Evolutionary conservation across 208 protist species (phyloP), one percentile per base, ranked within the genome.

Genomic region (Acanthamoeba sp.): DNA sequence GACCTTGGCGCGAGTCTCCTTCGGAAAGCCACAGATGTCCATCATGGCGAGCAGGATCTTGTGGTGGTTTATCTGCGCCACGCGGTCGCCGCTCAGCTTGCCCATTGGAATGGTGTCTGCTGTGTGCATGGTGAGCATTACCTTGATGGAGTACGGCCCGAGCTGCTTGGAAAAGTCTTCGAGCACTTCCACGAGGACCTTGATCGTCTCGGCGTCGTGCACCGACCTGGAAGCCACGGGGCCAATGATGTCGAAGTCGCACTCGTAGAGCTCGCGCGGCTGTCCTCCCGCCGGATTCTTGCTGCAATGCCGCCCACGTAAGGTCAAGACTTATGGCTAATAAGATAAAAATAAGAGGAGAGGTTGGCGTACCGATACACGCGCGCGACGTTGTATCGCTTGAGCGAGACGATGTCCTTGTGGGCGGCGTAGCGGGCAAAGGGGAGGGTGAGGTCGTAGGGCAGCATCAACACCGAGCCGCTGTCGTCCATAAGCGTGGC

Each of bases 161-260:
- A 95, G n/a, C 55, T 94, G 87, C 50, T 93, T 76, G 10, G 48
- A 57, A 40, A 95, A 95, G 9, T 93, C 95, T 24, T 95, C 91
- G 78, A 95, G 84, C 0, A 95, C 69, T 40, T 95, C 95, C n/a
- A 85, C 69, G 0, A 94, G 34, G 5, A 85, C 94, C 52, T 91
- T 42, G 20, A 95, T 64, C 1, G 82, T 73, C 57, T 95, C 91
- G 10, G 95, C 95, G 71, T 95, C 95, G 59, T 82, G 90, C 0
- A 92, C 87, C 32, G 24, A 73, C 20, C 55, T 22, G 24, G 55
- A 92, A 24, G 87, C 14, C 22, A 71, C 57, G 73, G 87, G 55
- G 0, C 87, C 87, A 24, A 93, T 76, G 89, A 96, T 95, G 66
- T 96, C 95, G 48, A 95, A 96, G 48, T 96, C 95, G 45, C 94